Percentiles rank a stretch among this genome's conserved stretches.
Conservation (phyloP, 371 early-diverging fungal species). For the Racocetra persica region DNA sequence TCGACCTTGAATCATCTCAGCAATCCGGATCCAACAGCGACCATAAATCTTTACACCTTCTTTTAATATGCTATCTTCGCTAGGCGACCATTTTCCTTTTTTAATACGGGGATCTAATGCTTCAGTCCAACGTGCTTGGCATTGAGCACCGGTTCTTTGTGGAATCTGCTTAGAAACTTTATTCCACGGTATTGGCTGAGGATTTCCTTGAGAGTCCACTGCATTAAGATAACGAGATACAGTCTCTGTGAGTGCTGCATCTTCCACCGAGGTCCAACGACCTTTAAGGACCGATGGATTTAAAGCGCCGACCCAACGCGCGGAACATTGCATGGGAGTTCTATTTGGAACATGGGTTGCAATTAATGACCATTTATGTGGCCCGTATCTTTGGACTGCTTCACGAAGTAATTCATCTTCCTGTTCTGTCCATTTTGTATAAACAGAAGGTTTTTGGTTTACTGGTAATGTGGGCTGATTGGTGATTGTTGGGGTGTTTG, state of each 20-base stretch:
- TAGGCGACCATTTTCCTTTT: slow-evolving; percentile 74
- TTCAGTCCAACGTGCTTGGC: slow-evolving; percentile 85
- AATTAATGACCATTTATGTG: slow-evolving; percentile 70
- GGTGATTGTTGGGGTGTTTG: too few species aligned
- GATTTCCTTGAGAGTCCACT: slow-evolving; percentile 57
- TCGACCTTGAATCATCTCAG: slow-evolving; percentile 68
- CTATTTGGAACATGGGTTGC: slow-evolving; percentile 67
- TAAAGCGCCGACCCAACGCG: slow-evolving; percentile 70
- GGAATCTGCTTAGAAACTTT: slow-evolving; percentile 69
- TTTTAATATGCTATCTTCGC: slow-evolving; percentile 75
- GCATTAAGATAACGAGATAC: slow-evolving; percentile 66
- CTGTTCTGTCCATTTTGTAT: slow-evolving; percentile 43
- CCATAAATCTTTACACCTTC: slow-evolving; percentile 66
- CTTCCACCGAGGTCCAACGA: slow-evolving; percentile 72
- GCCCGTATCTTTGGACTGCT: slow-evolving; percentile 52
- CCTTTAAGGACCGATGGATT: slow-evolving; percentile 62
- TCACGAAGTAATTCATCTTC: slow-evolving; percentile 40
- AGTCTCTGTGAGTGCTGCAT: slow-evolving; percentile 60
- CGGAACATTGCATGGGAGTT: slow-evolving; percentile 74
- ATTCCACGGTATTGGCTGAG: slow-evolving; percentile 65
- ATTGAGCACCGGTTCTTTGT: slow-evolving; percentile 80
- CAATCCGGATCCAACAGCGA: slow-evolving; percentile 73
- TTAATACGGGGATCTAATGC: slow-evolving; percentile 80
- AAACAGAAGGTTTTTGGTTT: slow-evolving; percentile 42
- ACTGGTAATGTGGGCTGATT: not conserved